Evolutionary conservation across 352 stramenopile species (phyloP).

Genomic region (Phytophthora kernoviae): DNA sequence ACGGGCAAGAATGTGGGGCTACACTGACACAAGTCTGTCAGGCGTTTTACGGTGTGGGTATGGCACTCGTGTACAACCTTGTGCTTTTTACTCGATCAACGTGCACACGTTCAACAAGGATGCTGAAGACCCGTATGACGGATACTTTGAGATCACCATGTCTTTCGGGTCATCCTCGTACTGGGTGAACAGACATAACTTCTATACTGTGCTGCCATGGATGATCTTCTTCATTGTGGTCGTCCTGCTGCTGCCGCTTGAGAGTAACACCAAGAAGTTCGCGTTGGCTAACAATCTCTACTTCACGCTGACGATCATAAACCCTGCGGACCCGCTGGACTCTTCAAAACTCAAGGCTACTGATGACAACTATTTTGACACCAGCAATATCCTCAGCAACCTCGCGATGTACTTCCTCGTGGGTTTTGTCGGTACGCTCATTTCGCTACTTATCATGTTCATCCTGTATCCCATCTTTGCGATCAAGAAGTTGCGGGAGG

Average conservation of each 20-base stretch:
- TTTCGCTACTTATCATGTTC: constrained; percentile 78
- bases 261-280: constrained; percentile 90
- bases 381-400: constrained; percentile 73
- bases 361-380: constrained; percentile 55
- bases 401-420: constrained; percentile 80
- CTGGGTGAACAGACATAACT: constrained; percentile 77
- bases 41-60: constrained; percentile 77
- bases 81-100: constrained; percentile 52
- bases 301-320: constrained; percentile 82
- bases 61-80: constrained; percentile 83
- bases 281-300: constrained; percentile 84
- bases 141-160: constrained; percentile 63
- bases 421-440: constrained; percentile 67
- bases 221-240: constrained; percentile 77
- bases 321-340: constrained; percentile 61
- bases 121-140: constrained; percentile 36
- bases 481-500: constrained; percentile 53
- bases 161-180: constrained; percentile 68
- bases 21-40: constrained; percentile 75
- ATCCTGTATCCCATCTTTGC: constrained; percentile 81
- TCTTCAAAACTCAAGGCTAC: constrained; percentile 49
- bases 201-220: constrained; percentile 72
- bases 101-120: constrained; percentile 46
- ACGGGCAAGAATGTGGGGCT: constrained; percentile 68
- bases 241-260: constrained; percentile 64